Conservation (phyloP, 2,329 filamentous ascomycete species). For the Chrysoporthe cubensis region DNA sequence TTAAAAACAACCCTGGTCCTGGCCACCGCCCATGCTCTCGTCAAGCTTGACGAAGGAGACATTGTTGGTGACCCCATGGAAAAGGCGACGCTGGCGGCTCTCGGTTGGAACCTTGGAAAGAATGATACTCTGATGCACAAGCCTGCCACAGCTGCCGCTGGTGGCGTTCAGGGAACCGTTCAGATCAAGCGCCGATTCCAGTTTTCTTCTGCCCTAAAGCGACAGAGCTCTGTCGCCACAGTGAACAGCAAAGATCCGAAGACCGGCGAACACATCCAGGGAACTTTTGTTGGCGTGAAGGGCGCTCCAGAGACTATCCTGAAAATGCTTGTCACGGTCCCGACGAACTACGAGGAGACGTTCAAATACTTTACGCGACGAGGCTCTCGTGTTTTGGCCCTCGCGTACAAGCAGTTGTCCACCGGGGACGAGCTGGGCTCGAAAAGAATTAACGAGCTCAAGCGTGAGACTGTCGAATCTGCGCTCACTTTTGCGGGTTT, state of each 20-base stretch:
- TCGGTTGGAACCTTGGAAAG: constrained; percentile 90
- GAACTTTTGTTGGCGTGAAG: constrained; percentile 94
- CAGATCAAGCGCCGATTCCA: constrained; percentile 97
- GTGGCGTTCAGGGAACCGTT: constrained; percentile 70
- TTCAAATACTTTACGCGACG: constrained; percentile 98
- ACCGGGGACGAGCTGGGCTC: constrained; percentile 80
- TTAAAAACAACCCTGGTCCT: constrained; percentile 90
- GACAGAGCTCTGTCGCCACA: constrained; percentile 91
- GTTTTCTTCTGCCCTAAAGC: constrained; percentile 94
- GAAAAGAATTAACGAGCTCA: constrained; percentile 87
- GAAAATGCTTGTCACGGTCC: constrained; percentile 84
- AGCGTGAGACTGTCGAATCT: constrained; percentile 88
- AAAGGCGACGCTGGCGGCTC: constrained; percentile 86
- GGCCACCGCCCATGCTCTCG: constrained; percentile 91
- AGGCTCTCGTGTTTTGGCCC: constrained; percentile 88
- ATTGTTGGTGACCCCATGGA: constrained; percentile 99
- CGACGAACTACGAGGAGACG: constrained; percentile 92
- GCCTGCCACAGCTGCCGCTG: constrained; percentile 48
- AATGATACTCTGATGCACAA: constrained; percentile 84
- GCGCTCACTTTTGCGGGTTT: constrained; percentile 91
- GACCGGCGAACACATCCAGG: constrained; percentile 75
- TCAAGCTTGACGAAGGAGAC: constrained; percentile 95
- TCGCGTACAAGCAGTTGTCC: constrained; percentile 92
- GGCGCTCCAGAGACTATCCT: constrained; percentile 96
- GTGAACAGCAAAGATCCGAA: constrained; percentile 73